These are phyloP conservation scores for Plasmodium gonderi DNA, from an alignment of 169 alveolate species.

Conservation along the genomic window DNA sequence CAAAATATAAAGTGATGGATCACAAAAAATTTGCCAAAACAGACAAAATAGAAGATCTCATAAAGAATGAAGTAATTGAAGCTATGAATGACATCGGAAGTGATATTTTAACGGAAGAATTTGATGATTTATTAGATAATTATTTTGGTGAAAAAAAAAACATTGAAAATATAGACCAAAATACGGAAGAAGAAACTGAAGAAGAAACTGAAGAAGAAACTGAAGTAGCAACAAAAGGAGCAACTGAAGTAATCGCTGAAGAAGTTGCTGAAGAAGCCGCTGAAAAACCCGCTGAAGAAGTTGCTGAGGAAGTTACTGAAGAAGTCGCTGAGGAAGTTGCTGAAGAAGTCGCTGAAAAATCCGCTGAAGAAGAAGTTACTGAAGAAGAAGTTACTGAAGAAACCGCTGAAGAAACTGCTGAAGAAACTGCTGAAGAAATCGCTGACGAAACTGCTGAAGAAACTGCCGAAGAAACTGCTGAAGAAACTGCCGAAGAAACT, in stretches of 20 bases:
- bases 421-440: neutral
- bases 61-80: neutral
- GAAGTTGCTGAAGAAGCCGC: neutral
- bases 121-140: neutral
- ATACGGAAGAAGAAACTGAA: neutral
- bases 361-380: neutral
- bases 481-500: too few species aligned
- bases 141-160: neutral
- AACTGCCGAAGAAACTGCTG: neutral
- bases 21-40: neutral
- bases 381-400: too few species aligned
- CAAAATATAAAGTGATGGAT: neutral
- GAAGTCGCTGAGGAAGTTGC: neutral
- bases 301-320: too few species aligned
- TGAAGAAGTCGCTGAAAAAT: too few species aligned
- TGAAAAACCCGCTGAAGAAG: neutral
- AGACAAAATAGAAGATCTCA: neutral
- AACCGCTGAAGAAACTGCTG: neutral
- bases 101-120: neutral
- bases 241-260: neutral
- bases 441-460: neutral
- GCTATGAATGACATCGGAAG: neutral
- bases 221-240: neutral
- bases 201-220: neutral
- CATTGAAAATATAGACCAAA: neutral